Evolutionary conservation across 345 rosid species (phyloP).

Genomic region (Euphorbia pulcherrima): DNA sequence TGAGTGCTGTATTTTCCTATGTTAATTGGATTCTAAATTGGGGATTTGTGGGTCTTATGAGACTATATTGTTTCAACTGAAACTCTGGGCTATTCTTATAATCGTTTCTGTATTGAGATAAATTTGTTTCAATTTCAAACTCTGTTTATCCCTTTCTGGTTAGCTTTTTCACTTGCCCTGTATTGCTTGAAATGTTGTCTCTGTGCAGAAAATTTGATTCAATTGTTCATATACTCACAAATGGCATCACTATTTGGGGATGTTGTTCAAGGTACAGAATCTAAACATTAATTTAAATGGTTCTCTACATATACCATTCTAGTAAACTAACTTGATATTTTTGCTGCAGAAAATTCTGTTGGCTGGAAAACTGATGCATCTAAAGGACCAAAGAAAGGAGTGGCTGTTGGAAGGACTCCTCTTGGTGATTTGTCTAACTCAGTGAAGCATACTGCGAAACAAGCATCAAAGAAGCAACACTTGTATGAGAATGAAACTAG

Average conservation of each 20-base stretch:
- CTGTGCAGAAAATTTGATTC: slow-evolving; percentile 14
- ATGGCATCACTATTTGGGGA: slow-evolving; percentile 40
- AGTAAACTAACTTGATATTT: slow-evolving; percentile 3
- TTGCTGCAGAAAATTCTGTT: slow-evolving; percentile 26
- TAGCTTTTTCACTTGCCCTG: not conserved
- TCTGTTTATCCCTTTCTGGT: too few relatives aligned
- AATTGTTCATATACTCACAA: not conserved
- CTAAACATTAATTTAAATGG: slow-evolving; percentile 29
- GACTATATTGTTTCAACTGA: too few relatives aligned
- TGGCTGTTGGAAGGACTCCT: slow-evolving; percentile 48
- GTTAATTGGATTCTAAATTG: not conserved
- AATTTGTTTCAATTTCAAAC: not conserved
- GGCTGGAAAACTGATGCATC: slow-evolving; percentile 30
- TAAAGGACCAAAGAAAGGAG: slow-evolving; percentile 34
- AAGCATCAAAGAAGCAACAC: slow-evolving; percentile 34
- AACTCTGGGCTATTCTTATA: too few relatives aligned
- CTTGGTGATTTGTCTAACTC: slow-evolving; percentile 65
- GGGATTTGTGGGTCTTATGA: too few relatives aligned
- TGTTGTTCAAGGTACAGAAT: slow-evolving; percentile 42
- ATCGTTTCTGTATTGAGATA: too few relatives aligned
- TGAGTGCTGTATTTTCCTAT: not conserved
- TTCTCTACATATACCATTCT: not conserved
- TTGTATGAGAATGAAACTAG: slow-evolving; percentile 25
- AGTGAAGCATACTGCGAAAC: slow-evolving; percentile 31
- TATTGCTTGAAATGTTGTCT: not conserved